Percentiles rank a stretch among this genome's conserved stretches.
phyloP scores from a whole-genome alignment of 495 filamentous ascomycete species.

The Bacidia gigantensis region DNA sequence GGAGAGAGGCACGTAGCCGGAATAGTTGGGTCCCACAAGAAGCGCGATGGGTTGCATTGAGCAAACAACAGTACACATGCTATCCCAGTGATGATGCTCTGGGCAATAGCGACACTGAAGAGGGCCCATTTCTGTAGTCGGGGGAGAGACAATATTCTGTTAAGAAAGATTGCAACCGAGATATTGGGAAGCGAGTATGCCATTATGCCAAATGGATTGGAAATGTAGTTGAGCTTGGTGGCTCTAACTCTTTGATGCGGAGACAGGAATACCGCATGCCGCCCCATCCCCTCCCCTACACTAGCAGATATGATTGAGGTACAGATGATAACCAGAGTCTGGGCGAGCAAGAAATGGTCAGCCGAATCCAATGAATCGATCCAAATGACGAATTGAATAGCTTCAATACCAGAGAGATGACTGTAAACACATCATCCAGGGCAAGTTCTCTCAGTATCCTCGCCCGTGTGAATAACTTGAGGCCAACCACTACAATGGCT shows the following conservation, averaged over 20 bases:
- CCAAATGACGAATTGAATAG: not conserved
- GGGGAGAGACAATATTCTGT: conserved; percentile 6
- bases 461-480: not conserved
- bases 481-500: not conserved
- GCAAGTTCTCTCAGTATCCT: not conserved
- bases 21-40: conserved; percentile 26
- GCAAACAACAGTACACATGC: conserved; percentile 27
- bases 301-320: not conserved
- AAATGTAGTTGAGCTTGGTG: conserved; percentile 22
- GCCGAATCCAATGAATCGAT: too few relatives aligned
- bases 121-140: conserved; percentile 10
- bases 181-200: conserved; percentile 14
- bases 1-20: conserved; percentile 23
- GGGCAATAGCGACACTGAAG: conserved; percentile 2
- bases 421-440: not conserved
- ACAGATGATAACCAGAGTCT: not conserved
- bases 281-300: not conserved
- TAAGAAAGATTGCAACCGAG: conserved; percentile 11
- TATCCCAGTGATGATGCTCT: conserved; percentile 26
- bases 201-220: conserved; percentile 7
- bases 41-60: conserved; percentile 27
- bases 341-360: not conserved
- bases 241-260: conserved; percentile 4
- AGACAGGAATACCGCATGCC: not conserved
- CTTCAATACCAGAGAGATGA: not conserved